These are phyloP conservation scores for Ustilago crameri DNA, from an alignment of 1,284 basidiomycete genomes.

Conservation along the genomic window DNA sequence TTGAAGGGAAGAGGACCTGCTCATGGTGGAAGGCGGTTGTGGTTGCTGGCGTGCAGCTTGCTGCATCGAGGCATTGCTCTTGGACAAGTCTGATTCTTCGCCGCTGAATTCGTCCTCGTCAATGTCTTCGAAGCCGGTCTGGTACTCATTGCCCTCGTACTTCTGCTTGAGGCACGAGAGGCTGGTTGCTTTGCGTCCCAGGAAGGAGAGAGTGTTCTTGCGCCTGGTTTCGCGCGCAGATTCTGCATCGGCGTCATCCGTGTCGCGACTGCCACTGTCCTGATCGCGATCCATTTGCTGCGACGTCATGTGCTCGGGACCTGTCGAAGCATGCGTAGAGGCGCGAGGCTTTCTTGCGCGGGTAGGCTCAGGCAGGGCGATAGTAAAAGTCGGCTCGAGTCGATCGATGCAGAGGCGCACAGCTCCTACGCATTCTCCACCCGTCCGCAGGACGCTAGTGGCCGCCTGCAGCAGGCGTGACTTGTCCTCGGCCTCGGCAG, in stretches of 20 bases:
- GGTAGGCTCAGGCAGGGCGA: slow-evolving; percentile 37
- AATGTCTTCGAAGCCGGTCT: slow-evolving; percentile 41
- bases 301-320: slow-evolving; percentile 12
- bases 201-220: slow-evolving; percentile 70
- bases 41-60: slow-evolving; percentile 6
- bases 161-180: slow-evolving; percentile 66
- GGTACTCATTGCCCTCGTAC: slow-evolving; percentile 55
- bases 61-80: slow-evolving; percentile 10
- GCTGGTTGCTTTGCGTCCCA: slow-evolving; percentile 71
- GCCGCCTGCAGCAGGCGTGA: slow-evolving; percentile 80
- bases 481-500: slow-evolving; percentile 82
- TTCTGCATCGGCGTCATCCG: slow-evolving; percentile 10
- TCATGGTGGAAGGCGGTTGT: slow-evolving; percentile 5
- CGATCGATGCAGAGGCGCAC: slow-evolving; percentile 58
- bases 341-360: slow-evolving; percentile 24
- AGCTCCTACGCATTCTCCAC: slow-evolving; percentile 60
- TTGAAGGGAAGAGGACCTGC: slow-evolving; percentile 25
- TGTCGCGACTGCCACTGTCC: slow-evolving; percentile 5
- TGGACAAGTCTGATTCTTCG: slow-evolving; percentile 18
- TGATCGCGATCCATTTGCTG: slow-evolving; percentile 7
- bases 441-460: slow-evolving; percentile 80
- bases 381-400: slow-evolving; percentile 36
- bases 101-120: slow-evolving; percentile 38
- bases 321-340: slow-evolving; percentile 8
- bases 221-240: slow-evolving; percentile 40